phyloP scores from a whole-genome alignment of 1,139 yeast genomes.

The Zygosaccharomyces sapae region DNA sequence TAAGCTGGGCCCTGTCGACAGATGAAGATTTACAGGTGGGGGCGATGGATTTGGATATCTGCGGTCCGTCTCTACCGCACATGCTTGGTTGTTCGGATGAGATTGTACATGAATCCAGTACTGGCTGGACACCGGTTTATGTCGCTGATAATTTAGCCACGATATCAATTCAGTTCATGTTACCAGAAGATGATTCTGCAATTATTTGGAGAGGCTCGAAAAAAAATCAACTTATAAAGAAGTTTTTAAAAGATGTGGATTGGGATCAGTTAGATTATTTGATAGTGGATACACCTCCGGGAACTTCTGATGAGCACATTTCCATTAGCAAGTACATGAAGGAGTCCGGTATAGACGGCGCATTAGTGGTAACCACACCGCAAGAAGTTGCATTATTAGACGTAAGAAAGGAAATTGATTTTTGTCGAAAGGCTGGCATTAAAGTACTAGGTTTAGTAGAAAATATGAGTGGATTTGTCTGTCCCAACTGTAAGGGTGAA shows the following conservation, averaged over 20 bases:
- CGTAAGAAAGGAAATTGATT: conserved; percentile 93
- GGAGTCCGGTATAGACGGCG: conserved; percentile 93
- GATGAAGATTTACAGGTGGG: conserved; percentile 87
- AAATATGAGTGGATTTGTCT: conserved; percentile 97
- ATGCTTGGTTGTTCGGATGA: conserved; percentile 94
- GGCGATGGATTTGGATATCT: conserved; percentile 93
- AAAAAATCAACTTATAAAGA: conserved; percentile 89
- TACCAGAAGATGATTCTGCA: conserved; percentile 91
- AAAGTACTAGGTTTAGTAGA: conserved; percentile 86
- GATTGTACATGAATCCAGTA: conserved; percentile 77
- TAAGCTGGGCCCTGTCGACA: conserved; percentile 92
- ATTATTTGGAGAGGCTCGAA: conserved; percentile 97
- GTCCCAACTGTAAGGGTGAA: conserved; percentile 89
- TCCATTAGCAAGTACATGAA: conserved; percentile 84
- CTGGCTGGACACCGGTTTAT: conserved; percentile 97
- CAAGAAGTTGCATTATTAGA: conserved; percentile 95
- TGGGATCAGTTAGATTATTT: conserved; percentile 85
- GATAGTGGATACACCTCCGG: conserved; percentile 96
- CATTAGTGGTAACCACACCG: conserved; percentile 91
- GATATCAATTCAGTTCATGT: conserved; percentile 94
- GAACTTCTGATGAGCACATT: conserved; percentile 95
- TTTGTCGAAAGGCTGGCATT: conserved; percentile 86
- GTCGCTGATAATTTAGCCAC: conserved; percentile 92
- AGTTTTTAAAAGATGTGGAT: conserved; percentile 88
- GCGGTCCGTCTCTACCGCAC: conserved; percentile 94